Base-by-base conservation (phyloP, 2,329 filamentous ascomycete genomes). In the Diaporthe eres region DNA sequence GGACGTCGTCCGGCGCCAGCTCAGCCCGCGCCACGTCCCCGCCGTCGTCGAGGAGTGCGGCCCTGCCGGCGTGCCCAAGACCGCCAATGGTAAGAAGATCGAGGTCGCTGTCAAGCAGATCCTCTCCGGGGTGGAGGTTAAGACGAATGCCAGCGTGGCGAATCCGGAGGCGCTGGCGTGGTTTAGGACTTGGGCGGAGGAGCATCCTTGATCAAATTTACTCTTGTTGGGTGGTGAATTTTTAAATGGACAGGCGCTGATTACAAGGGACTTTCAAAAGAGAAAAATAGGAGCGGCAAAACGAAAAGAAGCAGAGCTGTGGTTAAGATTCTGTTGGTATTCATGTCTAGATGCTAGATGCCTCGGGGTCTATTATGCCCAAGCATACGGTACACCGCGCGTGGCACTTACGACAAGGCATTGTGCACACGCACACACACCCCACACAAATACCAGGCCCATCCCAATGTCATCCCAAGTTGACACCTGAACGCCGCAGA, bases 41-140 rank as follows among this genome's bases (percentile, higher is more conserved):
- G 93, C 92, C 0, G 87, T 98, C 0, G 88, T 98, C 25, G 94
- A 96, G 78, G 92, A 94, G 82, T 77, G 75, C 19, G 96, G 94
- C 77, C 92, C 85, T 2, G 87, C 93, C 0, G 95, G 96, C 51
- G 97, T 99, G 25, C 97, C 96, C 0, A 92, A 96, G 79, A 98
- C 97, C 22, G 92, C 93, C 3, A 99, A 99, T 81, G 96, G 96
- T 72, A 99, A 99, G 88, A 99, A 98, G 85, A 95, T 99, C 76
- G 96, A 99, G 84, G 95, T 97, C 65, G 95, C 95, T 0, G 96
- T 98, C 8, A 98, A 98, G 87, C 96, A 98, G 85, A 98, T 98
- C 60, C 86, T 99, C 1, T 98, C 95, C 39, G 96, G 96, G 0
- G 87, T 96, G 84, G 91, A 94, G 71, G 92, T 98, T 78, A 96